These are phyloP conservation scores for Xylaria polymorpha DNA, from an alignment of 2,329 filamentous ascomycete genomes.

Conservation along the genomic window DNA sequence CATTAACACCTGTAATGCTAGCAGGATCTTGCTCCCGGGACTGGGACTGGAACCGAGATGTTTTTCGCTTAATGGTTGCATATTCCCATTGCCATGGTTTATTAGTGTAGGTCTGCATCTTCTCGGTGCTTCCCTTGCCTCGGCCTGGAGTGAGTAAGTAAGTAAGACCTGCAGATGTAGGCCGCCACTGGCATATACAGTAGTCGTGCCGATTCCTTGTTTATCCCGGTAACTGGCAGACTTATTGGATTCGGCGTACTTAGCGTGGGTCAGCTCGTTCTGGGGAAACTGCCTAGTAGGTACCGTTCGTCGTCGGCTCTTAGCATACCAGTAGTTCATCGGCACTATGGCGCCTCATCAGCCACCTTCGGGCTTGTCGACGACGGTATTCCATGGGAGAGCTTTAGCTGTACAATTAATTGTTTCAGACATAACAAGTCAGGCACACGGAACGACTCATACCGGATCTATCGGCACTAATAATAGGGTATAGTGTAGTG, in stretches of 20 bases:
- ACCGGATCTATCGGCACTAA: constrained; percentile 19
- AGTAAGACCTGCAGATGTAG: not conserved
- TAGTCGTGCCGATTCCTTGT: constrained; percentile 16
- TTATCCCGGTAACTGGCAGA: not conserved
- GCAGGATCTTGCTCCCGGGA: not conserved
- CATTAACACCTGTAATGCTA: constrained; percentile 5
- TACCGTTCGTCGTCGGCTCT: not conserved
- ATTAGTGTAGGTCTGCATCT: not conserved
- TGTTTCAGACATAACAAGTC: constrained; percentile 5
- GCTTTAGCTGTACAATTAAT: not conserved
- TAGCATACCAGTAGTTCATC: not conserved
- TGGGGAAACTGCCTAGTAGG: not conserved
- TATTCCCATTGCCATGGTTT: constrained; percentile 14
- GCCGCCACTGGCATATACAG: not conserved
- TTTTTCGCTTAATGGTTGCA: constrained; percentile 7
- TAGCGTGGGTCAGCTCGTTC: constrained; percentile 19
- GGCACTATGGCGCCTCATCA: not conserved
- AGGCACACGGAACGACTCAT: constrained; percentile 9
- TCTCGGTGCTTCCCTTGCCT: not conserved
- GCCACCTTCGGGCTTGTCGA: not conserved
- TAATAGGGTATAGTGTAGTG: not conserved
- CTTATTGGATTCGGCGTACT: constrained; percentile 19
- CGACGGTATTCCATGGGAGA: not conserved
- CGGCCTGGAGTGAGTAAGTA: not conserved
- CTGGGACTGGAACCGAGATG: not conserved